Conservation (phyloP, 1,284 basidiomycete genomes). For the Puccinia horiana region DNA sequence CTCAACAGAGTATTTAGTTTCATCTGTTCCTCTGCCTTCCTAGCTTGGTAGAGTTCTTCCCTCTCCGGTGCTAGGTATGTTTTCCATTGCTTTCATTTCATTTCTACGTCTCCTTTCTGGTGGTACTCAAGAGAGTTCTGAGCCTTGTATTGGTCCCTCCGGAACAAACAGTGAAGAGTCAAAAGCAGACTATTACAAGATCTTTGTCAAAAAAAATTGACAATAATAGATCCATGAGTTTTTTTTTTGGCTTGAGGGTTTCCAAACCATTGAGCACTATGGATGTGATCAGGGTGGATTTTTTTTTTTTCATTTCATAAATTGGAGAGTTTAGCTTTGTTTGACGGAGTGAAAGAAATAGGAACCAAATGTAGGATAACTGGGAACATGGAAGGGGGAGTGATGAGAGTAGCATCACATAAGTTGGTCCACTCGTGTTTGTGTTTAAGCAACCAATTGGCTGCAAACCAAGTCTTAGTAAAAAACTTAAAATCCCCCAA, state of each 20-base stretch:
- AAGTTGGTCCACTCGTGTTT: background rate
- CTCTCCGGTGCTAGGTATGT: no score
- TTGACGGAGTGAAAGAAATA: constrained; percentile 1
- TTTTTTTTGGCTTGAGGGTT: background rate
- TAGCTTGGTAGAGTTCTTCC: no score
- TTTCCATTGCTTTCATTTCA: no score
- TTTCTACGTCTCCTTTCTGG: no score
- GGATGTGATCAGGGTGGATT: background rate
- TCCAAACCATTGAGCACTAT: background rate
- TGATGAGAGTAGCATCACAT: background rate
- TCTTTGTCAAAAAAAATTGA: background rate
- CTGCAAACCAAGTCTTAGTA: background rate
- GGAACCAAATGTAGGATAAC: constrained; percentile 1
- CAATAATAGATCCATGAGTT: background rate
- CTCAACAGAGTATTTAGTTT: no score
- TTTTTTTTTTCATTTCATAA: background rate
- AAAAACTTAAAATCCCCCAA: constrained; percentile 5
- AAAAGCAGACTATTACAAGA: background rate
- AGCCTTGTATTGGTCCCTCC: no score
- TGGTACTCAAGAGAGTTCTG: no score
- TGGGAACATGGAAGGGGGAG: background rate
- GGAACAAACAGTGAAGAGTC: no score
- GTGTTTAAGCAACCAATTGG: background rate
- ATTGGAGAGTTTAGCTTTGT: background rate
- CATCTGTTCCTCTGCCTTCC: no score